Conservation (phyloP, 306 rosid genomes). For the Rosa lucieae region DNA sequence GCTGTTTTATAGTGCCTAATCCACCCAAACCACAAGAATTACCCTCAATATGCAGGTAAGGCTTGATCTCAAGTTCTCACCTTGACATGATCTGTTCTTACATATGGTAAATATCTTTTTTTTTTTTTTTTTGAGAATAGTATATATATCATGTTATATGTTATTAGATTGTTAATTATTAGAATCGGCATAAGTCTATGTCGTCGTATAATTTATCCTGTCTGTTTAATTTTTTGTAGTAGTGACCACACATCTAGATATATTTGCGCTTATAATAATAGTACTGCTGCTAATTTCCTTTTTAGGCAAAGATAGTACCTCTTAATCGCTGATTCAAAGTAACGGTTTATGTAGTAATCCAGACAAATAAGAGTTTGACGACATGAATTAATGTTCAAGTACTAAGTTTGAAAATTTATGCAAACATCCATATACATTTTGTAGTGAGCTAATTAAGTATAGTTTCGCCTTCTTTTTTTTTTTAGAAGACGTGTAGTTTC, state of each 20-base stretch:
- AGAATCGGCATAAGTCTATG: too few species aligned
- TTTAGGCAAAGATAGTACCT: background rate
- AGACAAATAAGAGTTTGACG: background rate
- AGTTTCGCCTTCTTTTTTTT: too few species aligned
- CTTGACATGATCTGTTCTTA: background rate
- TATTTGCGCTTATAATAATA: background rate
- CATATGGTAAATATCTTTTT: background rate
- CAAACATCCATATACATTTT: background rate
- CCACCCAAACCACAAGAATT: slow-evolving; percentile 42
- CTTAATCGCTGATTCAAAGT: background rate
- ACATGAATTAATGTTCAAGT: background rate
- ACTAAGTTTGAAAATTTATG: background rate
- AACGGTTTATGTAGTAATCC: background rate
- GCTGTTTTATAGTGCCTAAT: slow-evolving; percentile 22
- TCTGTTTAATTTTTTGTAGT: too few species aligned
- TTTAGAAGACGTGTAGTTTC: background rate
- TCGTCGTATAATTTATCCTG: too few species aligned
- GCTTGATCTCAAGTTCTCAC: background rate
- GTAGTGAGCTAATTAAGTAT: background rate
- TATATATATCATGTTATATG: background rate
- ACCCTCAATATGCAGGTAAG: slow-evolving; percentile 48
- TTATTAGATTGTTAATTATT: background rate
- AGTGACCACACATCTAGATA: background rate
- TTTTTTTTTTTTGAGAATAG: too few species aligned
- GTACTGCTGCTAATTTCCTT: too few species aligned